Base-by-base conservation (phyloP, 805 yeast species). In the Nakazawaea ambrosiae region DNA sequence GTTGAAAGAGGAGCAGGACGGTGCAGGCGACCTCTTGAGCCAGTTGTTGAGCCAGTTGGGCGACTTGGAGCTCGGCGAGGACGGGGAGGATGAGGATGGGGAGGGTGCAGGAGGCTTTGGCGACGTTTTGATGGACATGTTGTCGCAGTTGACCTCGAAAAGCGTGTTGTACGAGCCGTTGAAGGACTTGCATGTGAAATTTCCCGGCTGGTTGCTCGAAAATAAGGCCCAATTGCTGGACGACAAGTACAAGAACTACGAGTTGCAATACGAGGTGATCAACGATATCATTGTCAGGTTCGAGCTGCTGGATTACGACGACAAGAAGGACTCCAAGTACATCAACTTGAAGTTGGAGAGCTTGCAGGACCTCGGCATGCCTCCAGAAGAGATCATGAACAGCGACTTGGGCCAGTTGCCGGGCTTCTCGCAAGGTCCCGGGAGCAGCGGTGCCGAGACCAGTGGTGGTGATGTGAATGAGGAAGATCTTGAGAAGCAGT, bases 101-200 rank as follows among this genome's bases (percentile, higher is more conserved):
- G 45, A 35, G 37, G 45, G 28, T 6, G 57, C 54, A 2, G 63
- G 57, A 1, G 73, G 69, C 42, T 59, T 81, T 45, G 65, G 80
- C 19, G 73, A 75, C 42, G 60, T 86, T 33, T 60, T 86, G 43
- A 70, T 68, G 15, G 86, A 83, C 26, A 78, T 90, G 77, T 66
- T 90, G 49, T 80, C 77, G 44, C 90, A 88, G 53, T 69, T 90
- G 55, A 75, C 92, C 6, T 76, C 92, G 4, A 90, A 88, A 52
- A 89, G 81, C 40, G 83, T 89, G 16, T 66, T 90, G 27, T 89
- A 85, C 53, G 95, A 82, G 48, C 96, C 97, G 2, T 70, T 90
- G 60, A 82, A 80, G 50, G 95, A 87, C 43, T 68, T 89, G 54
- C 75, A 79, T 45, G 60, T 65, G 10, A 85, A 84, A 52, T 86